Evolutionary conservation across 306 rosid species (phyloP).

Genomic region (Luffa acutangula): DNA sequence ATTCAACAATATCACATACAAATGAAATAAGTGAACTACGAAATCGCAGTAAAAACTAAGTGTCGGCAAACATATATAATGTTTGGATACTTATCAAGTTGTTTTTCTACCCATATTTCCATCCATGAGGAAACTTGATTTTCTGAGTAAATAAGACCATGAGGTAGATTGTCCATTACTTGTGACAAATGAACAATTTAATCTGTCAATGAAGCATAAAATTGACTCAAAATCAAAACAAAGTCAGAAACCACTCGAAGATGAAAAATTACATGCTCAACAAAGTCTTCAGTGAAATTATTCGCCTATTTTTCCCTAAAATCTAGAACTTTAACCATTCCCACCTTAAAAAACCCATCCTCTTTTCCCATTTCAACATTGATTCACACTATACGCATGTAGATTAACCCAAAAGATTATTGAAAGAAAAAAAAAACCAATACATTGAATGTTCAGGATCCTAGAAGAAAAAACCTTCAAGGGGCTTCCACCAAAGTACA

Average conservation of each 20-base stretch:
- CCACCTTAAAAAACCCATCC: no score
- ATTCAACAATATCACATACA: background rate
- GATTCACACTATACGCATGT: no score
- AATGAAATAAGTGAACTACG: background rate
- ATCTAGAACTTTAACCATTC: no score
- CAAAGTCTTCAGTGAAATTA: background rate
- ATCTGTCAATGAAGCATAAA: background rate
- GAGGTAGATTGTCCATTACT: conserved; percentile 99
- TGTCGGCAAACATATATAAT: background rate
- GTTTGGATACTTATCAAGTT: conserved; percentile 46
- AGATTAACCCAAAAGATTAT: no score
- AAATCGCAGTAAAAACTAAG: background rate
- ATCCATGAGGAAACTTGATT: conserved; percentile 79
- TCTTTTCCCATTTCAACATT: no score
- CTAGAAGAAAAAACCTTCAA: background rate
- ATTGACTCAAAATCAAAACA: background rate
- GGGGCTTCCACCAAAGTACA: background rate
- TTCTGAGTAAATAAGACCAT: conserved; percentile 76
- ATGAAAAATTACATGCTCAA: background rate
- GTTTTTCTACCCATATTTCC: conserved; percentile 90
- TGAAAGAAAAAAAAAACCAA: background rate
- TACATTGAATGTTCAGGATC: background rate
- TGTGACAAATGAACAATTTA: conserved; percentile 19
- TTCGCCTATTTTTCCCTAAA: no score
- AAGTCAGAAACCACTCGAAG: background rate